phyloP scores from a whole-genome alignment of 1,139 yeast genomes.

The Sugiyamaella castrensis region DNA sequence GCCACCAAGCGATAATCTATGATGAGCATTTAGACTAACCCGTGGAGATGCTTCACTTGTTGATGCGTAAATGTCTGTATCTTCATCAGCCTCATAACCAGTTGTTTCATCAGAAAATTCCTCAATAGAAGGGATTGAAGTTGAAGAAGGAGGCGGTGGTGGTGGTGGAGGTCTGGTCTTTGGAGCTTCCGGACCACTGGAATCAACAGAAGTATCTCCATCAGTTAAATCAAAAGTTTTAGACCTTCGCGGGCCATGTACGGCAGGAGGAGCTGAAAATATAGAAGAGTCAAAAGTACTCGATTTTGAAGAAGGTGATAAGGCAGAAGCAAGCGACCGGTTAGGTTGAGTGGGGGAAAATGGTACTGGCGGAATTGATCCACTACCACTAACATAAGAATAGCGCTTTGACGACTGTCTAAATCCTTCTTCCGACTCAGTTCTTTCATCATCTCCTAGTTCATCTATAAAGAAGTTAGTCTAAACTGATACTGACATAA shows the following conservation, averaged over 20 bases:
- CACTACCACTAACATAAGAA: slow-evolving; percentile 31
- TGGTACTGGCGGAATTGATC: slow-evolving; percentile 32
- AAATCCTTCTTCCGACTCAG: slow-evolving; percentile 34
- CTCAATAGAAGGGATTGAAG: slow-evolving; percentile 13
- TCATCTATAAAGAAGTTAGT: slow-evolving; percentile 30
- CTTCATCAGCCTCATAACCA: slow-evolving; percentile 55
- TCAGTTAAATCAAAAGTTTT: background rate
- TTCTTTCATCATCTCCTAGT: slow-evolving; percentile 36
- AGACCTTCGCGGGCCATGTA: slow-evolving; percentile 5
- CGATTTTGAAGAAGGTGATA: slow-evolving; percentile 11
- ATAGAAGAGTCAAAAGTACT: slow-evolving; percentile 16
- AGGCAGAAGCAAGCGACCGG: slow-evolving; percentile 3
- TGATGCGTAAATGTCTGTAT: slow-evolving; percentile 36
- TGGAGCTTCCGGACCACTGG: slow-evolving; percentile 4
- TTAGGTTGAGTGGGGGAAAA: slow-evolving; percentile 9
- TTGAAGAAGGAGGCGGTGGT: slow-evolving; percentile 10
- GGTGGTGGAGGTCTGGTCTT: slow-evolving; percentile 8
- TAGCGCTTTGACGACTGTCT: slow-evolving; percentile 15
- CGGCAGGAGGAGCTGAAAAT: too few relatives aligned
- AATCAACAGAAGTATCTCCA: slow-evolving; percentile 2
- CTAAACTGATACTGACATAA: slow-evolving; percentile 1
- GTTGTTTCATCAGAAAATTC: slow-evolving; percentile 37
- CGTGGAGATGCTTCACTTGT: slow-evolving; percentile 25
- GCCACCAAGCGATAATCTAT: background rate
- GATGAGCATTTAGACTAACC: slow-evolving; percentile 7